Evolutionary conservation across 2,329 filamentous ascomycete species (phyloP).

Genomic region (Blastomyces percursus): DNA sequence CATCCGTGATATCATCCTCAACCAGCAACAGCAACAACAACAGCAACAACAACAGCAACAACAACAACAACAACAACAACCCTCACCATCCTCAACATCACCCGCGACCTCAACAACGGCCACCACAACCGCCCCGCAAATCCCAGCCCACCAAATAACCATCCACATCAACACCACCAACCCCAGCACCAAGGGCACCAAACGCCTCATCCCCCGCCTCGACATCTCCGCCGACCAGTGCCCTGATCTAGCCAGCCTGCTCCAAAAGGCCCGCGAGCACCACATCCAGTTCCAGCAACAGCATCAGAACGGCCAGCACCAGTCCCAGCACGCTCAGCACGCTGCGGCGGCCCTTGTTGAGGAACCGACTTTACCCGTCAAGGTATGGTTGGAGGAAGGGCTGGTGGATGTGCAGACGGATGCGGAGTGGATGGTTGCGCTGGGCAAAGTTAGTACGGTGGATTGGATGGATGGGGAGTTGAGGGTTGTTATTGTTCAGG

Average conservation of each 20-base stretch:
- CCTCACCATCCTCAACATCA: background rate
- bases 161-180: slow-evolving; percentile 26
- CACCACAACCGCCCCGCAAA: slow-evolving; percentile 10
- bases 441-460: slow-evolving; percentile 32
- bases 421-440: slow-evolving; percentile 35
- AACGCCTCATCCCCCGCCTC: slow-evolving; percentile 30
- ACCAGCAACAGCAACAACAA: slow-evolving; percentile 10
- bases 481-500: slow-evolving; percentile 31
- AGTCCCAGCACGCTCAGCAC: slow-evolving; percentile 11
- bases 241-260: slow-evolving; percentile 24
- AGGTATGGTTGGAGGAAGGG: slow-evolving; percentile 34
- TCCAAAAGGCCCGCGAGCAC: slow-evolving; percentile 23
- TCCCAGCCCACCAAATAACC: slow-evolving; percentile 16
- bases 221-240: slow-evolving; percentile 29
- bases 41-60: background rate
- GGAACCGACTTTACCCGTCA: slow-evolving; percentile 19
- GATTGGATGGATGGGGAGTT: slow-evolving; percentile 40
- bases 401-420: slow-evolving; percentile 30
- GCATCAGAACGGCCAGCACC: slow-evolving; percentile 3
- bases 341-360: background rate
- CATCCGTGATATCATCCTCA: slow-evolving; percentile 29
- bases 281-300: slow-evolving; percentile 18
- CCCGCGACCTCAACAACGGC: slow-evolving; percentile 3
- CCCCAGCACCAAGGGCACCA: slow-evolving; percentile 12
- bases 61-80: background rate